Base-by-base conservation (phyloP, 441 rosid species). In the Mallotus japonicus region DNA sequence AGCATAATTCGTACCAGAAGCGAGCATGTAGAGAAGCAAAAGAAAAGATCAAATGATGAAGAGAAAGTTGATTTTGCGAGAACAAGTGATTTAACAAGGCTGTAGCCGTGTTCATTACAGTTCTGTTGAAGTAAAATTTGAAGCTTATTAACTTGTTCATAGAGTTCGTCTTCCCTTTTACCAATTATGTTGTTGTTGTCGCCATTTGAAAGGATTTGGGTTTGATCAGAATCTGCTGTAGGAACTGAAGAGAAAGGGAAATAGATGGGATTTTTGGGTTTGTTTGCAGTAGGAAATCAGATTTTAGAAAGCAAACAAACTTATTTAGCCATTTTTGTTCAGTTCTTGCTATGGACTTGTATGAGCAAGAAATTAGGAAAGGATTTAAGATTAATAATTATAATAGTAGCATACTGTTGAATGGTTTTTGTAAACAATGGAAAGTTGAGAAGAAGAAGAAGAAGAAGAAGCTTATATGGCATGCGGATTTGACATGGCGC, bases 71-170 rank as follows among this genome's bases (percentile, higher is more conserved):
- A 62, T 17, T 73, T 78, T 8, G 89, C 72, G n/a, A 65, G 80
- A 58, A 85, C 24, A 40, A 89, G 83, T 2, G 89, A 77, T 58
- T 75, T 79, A 76, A 81, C 72, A 67, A 81, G 79, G 3, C 51
- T 68, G 64, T 85, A 86, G 50, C 92, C 97, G 8, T 83, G 56
- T 14, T 76, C 85, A 2, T 70, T 60, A 53, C 85, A 80, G 24
- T 83, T 81, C 63, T 87, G 84, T 24, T 86, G 88, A 73, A 92
- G 86, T 63, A 90, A 83, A 62, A 78, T 59, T 50, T 83, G 85
- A 51, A 90, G 85, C 54, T 83, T 77, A 65, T 83, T 76, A 0
- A 85, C 67, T 20, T 77, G 85, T 19, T 83, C 88, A n/a, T 58
- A 67, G 80, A 83, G 80, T 14, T 81, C 82, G 8, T 73, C 80